Conservation (phyloP, 371 early-diverging fungal species). For the Mucor mucedo region DNA sequence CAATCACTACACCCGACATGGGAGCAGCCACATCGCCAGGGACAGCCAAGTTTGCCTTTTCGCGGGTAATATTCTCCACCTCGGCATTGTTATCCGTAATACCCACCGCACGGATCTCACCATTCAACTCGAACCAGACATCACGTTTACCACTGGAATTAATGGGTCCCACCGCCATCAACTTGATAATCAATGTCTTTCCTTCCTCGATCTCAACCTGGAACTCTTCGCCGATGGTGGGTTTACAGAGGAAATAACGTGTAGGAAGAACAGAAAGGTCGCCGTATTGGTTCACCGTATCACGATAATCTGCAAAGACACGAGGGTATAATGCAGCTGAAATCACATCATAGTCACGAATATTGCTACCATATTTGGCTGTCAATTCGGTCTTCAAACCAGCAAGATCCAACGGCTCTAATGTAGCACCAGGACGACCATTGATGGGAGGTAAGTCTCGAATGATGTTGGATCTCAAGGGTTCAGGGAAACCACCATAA, state of each 20-base stretch:
- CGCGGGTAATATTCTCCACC: slow-evolving; percentile 68
- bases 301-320: slow-evolving; percentile 87
- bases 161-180: slow-evolving; percentile 84
- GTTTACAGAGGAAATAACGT: slow-evolving; percentile 84
- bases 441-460: slow-evolving; percentile 74
- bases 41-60: slow-evolving; percentile 75
- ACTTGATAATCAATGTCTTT: slow-evolving; percentile 87
- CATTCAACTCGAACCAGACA: slow-evolving; percentile 93
- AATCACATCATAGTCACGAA: slow-evolving; percentile 83
- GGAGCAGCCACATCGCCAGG: slow-evolving; percentile 89
- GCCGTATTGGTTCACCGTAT: slow-evolving; percentile 74
- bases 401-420: slow-evolving; percentile 80
- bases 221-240: slow-evolving; percentile 86
- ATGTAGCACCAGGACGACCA: slow-evolving; percentile 83
- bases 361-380: slow-evolving; percentile 73
- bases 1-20: slow-evolving; percentile 92
- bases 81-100: slow-evolving; percentile 68
- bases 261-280: slow-evolving; percentile 90
- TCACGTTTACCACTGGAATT: slow-evolving; percentile 81
- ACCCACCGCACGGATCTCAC: slow-evolving; percentile 86
- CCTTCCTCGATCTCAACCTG: slow-evolving; percentile 84
- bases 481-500: slow-evolving; percentile 93
- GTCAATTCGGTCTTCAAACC: slow-evolving; percentile 69
- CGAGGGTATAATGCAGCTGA: slow-evolving; percentile 91
- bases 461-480: slow-evolving; percentile 82